A percentile compares a stretch with the other conserved stretches of the same genome.
Conservation (phyloP, 2,329 filamentous ascomycete species). For the Calonectria fujianensis region DNA sequence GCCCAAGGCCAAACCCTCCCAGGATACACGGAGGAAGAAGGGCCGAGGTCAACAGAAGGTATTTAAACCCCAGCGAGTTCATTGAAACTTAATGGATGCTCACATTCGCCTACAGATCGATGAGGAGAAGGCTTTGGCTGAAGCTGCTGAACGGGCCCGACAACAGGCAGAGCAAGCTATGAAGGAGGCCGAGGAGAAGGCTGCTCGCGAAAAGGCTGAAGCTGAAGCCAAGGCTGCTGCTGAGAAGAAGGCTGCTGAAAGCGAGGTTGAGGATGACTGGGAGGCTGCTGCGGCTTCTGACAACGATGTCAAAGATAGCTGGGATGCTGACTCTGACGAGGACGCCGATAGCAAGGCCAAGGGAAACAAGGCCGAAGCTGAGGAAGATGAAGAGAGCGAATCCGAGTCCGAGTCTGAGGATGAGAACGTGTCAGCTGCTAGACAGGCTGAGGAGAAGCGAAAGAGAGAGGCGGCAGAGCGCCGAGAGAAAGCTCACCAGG, state of each 20-base stretch:
- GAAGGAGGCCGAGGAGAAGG: slow-evolving; percentile 78
- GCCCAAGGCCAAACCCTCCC: slow-evolving; percentile 85
- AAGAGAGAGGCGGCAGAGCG: slow-evolving; percentile 94
- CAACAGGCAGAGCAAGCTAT: slow-evolving; percentile 80
- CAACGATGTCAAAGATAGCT: slow-evolving; percentile 91
- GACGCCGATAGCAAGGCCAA: slow-evolving; percentile 73
- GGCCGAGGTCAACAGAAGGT: slow-evolving; percentile 76
- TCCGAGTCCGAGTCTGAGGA: slow-evolving; percentile 82
- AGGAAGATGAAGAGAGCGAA: slow-evolving; percentile 68
- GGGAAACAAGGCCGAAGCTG: slow-evolving; percentile 55
- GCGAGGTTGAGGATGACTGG: slow-evolving; percentile 88
- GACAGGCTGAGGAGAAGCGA: slow-evolving; percentile 82
- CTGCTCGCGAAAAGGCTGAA: slow-evolving; percentile 74
- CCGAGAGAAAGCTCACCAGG: slow-evolving; percentile 92
- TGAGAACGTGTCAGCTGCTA: slow-evolving; percentile 83
- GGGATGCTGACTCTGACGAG: slow-evolving; percentile 88
- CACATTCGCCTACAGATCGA: slow-evolving; percentile 71
- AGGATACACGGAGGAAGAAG: slow-evolving; percentile 88
- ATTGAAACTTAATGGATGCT: slow-evolving; percentile 27
- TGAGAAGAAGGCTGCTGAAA: slow-evolving; percentile 72
- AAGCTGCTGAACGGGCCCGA: slow-evolving; percentile 83
- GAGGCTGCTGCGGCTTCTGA: slow-evolving; percentile 87
- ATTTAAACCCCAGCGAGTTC: slow-evolving; percentile 34
- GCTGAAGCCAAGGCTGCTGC: slow-evolving; percentile 73
- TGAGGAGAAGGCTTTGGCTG: slow-evolving; percentile 85